Percentiles rank a stretch among this genome's conserved stretches.
phyloP scores from a whole-genome alignment of 1,139 yeast genomes.

The Blastobotrys elegans region DNA sequence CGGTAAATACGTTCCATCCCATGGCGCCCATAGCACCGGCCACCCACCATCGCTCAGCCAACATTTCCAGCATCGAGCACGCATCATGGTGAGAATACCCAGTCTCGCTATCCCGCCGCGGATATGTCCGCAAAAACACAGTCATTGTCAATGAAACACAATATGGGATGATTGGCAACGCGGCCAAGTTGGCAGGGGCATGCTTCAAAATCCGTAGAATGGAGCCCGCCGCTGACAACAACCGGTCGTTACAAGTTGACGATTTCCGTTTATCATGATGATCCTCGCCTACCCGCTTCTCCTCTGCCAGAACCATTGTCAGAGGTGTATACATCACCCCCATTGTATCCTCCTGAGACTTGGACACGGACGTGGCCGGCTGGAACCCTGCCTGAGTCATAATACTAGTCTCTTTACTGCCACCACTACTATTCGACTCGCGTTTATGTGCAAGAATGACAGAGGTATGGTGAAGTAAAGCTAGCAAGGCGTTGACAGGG shows the following conservation, averaged over 20 bases:
- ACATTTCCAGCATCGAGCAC: slow-evolving; percentile 27
- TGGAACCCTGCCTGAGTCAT: slow-evolving; percentile 20
- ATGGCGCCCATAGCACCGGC: slow-evolving; percentile 37
- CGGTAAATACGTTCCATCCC: slow-evolving; percentile 33
- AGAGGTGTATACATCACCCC: slow-evolving; percentile 25
- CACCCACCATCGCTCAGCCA: slow-evolving; percentile 36
- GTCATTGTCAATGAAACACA: slow-evolving; percentile 34
- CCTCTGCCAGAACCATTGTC: slow-evolving; percentile 25
- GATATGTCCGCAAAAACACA: slow-evolving; percentile 33
- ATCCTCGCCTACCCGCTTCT: slow-evolving; percentile 14
- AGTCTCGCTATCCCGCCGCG: slow-evolving; percentile 28
- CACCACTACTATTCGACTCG: slow-evolving; percentile 8
- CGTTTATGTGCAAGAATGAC: slow-evolving; percentile 34
- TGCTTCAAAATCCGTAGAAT: slow-evolving; percentile 29
- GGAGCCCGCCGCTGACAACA: slow-evolving; percentile 31
- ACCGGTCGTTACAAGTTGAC: slow-evolving; percentile 15
- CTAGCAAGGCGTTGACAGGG: slow-evolving; percentile 28
- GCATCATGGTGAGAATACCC: slow-evolving; percentile 31
- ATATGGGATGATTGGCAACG: slow-evolving; percentile 34
- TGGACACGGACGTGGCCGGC: slow-evolving; percentile 8
- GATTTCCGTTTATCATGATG: not conserved
- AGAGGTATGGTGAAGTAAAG: slow-evolving; percentile 31
- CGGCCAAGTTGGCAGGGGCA: slow-evolving; percentile 25
- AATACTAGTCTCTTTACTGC: slow-evolving; percentile 18
- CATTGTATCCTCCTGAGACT: slow-evolving; percentile 8